Percentiles rank a stretch among this genome's conserved stretches.
These are phyloP conservation scores for Chlorella variabilis DNA, from an alignment of 163 green algal species.

Conservation along the genomic window DNA sequence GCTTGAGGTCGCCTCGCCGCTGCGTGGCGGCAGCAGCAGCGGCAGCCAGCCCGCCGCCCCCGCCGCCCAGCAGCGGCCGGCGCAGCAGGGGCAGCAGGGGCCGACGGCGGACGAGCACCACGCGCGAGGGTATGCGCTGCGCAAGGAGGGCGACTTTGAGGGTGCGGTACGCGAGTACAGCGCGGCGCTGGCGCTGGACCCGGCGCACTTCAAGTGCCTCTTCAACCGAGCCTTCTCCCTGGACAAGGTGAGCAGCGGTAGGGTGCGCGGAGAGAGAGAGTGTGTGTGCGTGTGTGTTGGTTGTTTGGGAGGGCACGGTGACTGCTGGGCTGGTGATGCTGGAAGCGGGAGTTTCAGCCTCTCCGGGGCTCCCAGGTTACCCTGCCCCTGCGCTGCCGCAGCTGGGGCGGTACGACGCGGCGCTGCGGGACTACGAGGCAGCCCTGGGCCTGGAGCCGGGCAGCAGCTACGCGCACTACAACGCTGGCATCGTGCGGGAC, in stretches of 20 bases:
- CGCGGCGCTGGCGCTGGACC: slow-evolving; percentile 62
- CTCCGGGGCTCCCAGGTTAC: too few species aligned
- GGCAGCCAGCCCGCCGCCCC: not conserved
- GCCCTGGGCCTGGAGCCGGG: slow-evolving; percentile 68
- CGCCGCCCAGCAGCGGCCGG: not conserved
- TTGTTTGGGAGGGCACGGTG: not conserved
- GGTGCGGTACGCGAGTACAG: slow-evolving; percentile 77
- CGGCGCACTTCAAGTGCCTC: slow-evolving; percentile 79
- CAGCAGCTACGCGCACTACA: slow-evolving; percentile 85
- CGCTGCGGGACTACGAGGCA: slow-evolving; percentile 71
- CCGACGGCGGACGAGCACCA: slow-evolving; percentile 67
- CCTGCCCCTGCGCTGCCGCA: slow-evolving; percentile 42
- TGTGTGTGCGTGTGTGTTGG: not conserved
- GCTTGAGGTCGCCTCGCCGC: slow-evolving; percentile 10
- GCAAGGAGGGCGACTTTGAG: slow-evolving; percentile 71
- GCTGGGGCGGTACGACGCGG: slow-evolving; percentile 63
- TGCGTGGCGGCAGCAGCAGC: not conserved
- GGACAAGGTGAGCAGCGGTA: slow-evolving; percentile 69
- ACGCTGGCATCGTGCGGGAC: slow-evolving; percentile 83
- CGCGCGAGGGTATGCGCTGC: slow-evolving; percentile 64
- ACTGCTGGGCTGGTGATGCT: too few species aligned
- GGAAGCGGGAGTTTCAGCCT: too few species aligned
- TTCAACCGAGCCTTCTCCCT: slow-evolving; percentile 88
- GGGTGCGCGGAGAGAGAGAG: not conserved
- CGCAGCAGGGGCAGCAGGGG: not conserved